These are phyloP conservation scores for Tolypocladium ovalisporum DNA, from an alignment of 2,329 filamentous ascomycete species.

Conservation along the genomic window DNA sequence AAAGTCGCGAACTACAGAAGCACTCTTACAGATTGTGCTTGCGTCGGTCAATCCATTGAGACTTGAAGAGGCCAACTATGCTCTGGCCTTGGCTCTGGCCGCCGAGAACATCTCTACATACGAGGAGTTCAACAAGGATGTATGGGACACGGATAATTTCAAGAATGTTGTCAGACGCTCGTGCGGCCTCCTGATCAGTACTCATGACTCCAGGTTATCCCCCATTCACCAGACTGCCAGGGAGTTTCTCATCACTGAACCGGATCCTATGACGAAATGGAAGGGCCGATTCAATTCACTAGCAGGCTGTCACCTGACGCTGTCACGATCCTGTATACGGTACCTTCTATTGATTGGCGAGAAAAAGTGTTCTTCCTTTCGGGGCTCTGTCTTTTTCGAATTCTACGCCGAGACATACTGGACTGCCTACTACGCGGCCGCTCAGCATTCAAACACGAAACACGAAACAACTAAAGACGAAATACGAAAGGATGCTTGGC, in stretches of 20 bases:
- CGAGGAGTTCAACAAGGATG: neutral
- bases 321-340: too few species aligned
- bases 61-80: neutral
- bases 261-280: too few species aligned
- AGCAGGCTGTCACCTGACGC: too few species aligned
- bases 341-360: too few species aligned
- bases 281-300: too few species aligned
- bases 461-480: too few species aligned
- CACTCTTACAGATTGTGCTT: neutral
- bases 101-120: neutral
- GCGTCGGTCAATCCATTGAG: neutral
- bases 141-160: neutral
- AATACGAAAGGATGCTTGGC: too few species aligned
- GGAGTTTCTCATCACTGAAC: neutral
- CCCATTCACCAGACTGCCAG: neutral
- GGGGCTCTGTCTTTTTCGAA: too few species aligned
- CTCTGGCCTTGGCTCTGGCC: neutral
- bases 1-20: neutral
- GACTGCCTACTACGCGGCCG: too few species aligned
- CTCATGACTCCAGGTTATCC: neutral
- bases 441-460: too few species aligned
- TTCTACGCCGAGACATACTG: too few species aligned
- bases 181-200: neutral
- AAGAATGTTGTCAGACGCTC: neutral
- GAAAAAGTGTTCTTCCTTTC: too few species aligned